phyloP scores from a whole-genome alignment of 129 eudicot genomes.

The Flaveria robusta region DNA sequence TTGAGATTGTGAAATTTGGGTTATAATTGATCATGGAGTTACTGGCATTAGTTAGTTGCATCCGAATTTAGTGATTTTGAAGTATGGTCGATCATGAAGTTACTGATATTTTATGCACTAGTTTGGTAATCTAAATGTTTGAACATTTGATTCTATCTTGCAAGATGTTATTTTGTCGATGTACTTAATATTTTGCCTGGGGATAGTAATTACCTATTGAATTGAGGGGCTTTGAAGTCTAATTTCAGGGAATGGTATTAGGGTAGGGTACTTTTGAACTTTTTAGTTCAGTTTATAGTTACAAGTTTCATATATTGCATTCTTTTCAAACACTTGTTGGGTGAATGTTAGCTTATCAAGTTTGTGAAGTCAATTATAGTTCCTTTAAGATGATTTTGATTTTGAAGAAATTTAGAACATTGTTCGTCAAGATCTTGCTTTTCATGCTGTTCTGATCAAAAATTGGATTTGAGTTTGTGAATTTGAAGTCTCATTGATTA shows the following conservation, averaged over 20 bases:
- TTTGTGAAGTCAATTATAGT: neutral
- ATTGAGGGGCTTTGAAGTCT: neutral
- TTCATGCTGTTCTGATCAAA: neutral
- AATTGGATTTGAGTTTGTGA: neutral
- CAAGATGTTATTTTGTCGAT: neutral
- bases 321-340: neutral
- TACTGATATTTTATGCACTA: neutral
- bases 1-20: neutral
- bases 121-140: constrained; percentile 13
- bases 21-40: neutral
- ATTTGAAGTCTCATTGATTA: neutral
- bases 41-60: constrained; percentile 1
- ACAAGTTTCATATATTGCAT: neutral
- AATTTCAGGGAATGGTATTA: neutral
- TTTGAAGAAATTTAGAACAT: neutral
- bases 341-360: neutral
- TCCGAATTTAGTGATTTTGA: neutral
- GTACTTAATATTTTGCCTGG: neutral
- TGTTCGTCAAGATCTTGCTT: neutral
- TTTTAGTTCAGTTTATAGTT: neutral
- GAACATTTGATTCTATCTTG: neutral
- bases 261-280: neutral
- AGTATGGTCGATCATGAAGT: neutral
- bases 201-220: neutral
- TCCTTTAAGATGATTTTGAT: neutral